These are phyloP conservation scores for Mediolabrus comicus DNA, from an alignment of 108 stramenopile genomes.

Conservation along the genomic window DNA sequence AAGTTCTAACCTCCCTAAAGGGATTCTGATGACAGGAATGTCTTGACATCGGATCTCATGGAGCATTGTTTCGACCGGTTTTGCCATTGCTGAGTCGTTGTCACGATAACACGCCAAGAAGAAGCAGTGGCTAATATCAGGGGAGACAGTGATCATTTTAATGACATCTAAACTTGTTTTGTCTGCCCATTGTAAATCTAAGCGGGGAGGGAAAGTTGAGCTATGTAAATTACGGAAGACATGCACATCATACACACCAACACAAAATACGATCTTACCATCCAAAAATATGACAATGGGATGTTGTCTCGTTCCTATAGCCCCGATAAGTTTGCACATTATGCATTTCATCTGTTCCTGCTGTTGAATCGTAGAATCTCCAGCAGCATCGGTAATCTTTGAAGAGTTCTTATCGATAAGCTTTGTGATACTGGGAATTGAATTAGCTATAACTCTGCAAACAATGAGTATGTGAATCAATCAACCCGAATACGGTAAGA, in stretches of 20 bases:
- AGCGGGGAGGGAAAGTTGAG: not conserved
- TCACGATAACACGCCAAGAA: slow-evolving; percentile 28
- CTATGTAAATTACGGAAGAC: too few relatives aligned
- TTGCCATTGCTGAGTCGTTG: not conserved
- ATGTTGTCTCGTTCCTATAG: slow-evolving; percentile 13
- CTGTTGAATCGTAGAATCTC: not conserved
- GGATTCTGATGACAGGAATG: not conserved
- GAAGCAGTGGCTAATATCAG: slow-evolving; percentile 10
- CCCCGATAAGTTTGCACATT: slow-evolving; percentile 1
- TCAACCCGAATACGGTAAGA: not conserved
- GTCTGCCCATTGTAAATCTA: slow-evolving; percentile 34
- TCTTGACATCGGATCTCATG: slow-evolving; percentile 4
- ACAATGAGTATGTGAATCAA: not conserved
- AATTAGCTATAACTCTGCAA: slow-evolving; percentile 5
- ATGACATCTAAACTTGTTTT: slow-evolving; percentile 13
- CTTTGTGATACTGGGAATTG: slow-evolving; percentile 11
- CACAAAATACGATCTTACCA: not conserved
- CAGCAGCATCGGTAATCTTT: not conserved
- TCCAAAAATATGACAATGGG: slow-evolving; percentile 19
- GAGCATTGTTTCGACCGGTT: slow-evolving; percentile 6
- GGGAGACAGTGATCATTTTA: slow-evolving; percentile 2
- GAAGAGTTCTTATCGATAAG: not conserved
- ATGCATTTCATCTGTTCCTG: slow-evolving; percentile 5
- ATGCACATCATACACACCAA: too few relatives aligned
- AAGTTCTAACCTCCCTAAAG: slow-evolving; percentile 11